phyloP scores from a whole-genome alignment of 441 rosid genomes.

The Adansonia grandidieri region DNA sequence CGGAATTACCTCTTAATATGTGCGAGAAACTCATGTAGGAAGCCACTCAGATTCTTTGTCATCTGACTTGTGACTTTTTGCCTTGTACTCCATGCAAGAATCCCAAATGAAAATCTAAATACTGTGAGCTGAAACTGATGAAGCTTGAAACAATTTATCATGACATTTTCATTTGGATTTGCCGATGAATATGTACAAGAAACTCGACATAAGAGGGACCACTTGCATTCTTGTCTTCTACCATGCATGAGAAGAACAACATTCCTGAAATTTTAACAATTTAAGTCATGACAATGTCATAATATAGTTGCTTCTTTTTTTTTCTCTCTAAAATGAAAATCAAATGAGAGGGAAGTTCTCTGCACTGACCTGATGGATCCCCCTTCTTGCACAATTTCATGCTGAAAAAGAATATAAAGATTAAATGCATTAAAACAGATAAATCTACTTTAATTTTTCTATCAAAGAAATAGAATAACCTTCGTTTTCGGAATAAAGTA shows the following conservation, averaged over 20 bases:
- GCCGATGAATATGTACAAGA: slow-evolving; percentile 79
- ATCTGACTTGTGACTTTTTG: slow-evolving; percentile 29
- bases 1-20: slow-evolving; percentile 75
- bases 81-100: not conserved
- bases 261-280: slow-evolving; percentile 45
- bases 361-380: slow-evolving; percentile 80
- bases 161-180: slow-evolving; percentile 75
- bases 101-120: not conserved
- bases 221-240: slow-evolving; percentile 65
- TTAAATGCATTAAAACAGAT: slow-evolving; percentile 3
- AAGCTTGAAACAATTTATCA: slow-evolving; percentile 26
- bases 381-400: slow-evolving; percentile 88
- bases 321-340: too few relatives aligned
- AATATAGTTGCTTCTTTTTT: not conserved
- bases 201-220: slow-evolving; percentile 82
- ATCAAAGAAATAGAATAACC: not conserved
- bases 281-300: not conserved
- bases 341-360: not conserved
- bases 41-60: slow-evolving; percentile 61
- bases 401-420: slow-evolving; percentile 47
- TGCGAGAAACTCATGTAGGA: slow-evolving; percentile 76
- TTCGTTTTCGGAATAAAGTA: not conserved
- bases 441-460: slow-evolving; percentile 16
- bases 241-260: slow-evolving; percentile 65
- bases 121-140: not conserved